Percentiles rank a stretch among this genome's conserved stretches.
phyloP scores from a whole-genome alignment of 2,329 filamentous ascomycete genomes.

The Ophiostoma sp. region DNA sequence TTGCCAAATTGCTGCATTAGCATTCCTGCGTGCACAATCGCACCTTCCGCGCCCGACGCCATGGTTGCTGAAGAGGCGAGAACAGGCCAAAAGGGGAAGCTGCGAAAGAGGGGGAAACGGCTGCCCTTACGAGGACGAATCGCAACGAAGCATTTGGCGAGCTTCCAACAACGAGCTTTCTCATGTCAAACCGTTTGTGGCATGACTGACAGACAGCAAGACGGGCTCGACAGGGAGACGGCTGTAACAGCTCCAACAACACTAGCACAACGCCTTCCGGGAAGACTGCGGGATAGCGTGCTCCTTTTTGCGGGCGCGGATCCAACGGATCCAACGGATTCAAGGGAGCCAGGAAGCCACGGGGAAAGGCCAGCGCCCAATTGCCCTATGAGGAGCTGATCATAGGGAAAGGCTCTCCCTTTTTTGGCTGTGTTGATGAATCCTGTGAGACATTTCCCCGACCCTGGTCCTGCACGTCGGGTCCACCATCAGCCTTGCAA shows the following conservation, averaged over 20 bases:
- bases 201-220: background rate
- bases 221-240: too few species aligned
- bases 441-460: background rate
- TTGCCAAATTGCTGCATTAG: background rate
- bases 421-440: background rate
- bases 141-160: background rate
- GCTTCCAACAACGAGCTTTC: background rate
- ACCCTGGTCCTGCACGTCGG: background rate
- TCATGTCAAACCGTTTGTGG: background rate
- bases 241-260: background rate
- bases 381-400: background rate
- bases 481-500: background rate
- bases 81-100: background rate
- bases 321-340: background rate
- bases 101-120: background rate
- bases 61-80: background rate
- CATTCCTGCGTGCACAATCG: background rate
- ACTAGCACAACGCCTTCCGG: background rate
- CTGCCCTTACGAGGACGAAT: background rate
- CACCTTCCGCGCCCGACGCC: background rate
- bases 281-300: background rate
- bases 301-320: background rate
- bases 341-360: too few species aligned
- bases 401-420: background rate
- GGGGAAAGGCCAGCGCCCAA: background rate